phyloP scores from a whole-genome alignment of 805 yeast species.

The Pichia membranifaciens region DNA sequence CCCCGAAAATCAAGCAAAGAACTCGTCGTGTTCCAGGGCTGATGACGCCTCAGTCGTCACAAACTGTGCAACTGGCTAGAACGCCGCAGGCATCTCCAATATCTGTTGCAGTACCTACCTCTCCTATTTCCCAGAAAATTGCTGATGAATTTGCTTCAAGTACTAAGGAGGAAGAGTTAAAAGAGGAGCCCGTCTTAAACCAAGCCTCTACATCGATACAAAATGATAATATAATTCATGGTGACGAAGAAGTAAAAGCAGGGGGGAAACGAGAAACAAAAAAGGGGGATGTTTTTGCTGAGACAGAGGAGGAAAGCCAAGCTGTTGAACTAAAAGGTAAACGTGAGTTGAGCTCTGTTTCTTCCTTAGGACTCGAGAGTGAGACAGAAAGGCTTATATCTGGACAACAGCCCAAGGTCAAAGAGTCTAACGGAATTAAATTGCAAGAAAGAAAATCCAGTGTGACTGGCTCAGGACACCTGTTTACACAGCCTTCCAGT shows the following conservation, averaged over 20 bases:
- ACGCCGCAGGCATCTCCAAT: not conserved
- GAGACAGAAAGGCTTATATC: not conserved
- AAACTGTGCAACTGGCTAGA: not conserved
- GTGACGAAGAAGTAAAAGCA: too few species aligned
- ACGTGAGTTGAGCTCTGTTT: not conserved
- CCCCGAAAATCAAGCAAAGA: constrained; percentile 46
- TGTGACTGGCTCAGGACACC: not conserved
- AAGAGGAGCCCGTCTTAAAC: too few species aligned
- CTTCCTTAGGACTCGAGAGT: not conserved
- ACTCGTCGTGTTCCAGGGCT: constrained; percentile 10
- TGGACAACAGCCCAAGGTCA: not conserved
- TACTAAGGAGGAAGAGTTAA: too few species aligned
- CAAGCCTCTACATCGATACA: too few species aligned
- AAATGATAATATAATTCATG: too few species aligned
- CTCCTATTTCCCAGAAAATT: constrained; percentile 4
- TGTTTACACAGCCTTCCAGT: constrained; percentile 1
- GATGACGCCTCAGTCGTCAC: constrained; percentile 8
- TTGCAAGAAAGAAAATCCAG: not conserved
- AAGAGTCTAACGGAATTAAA: not conserved
- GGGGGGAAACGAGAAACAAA: too few species aligned
- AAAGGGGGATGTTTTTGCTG: too few species aligned
- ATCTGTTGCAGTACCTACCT: not conserved
- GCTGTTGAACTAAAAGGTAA: not conserved
- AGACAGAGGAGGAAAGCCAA: too few species aligned
- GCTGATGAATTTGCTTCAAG: too few species aligned